These are phyloP conservation scores for Tolypocladium nubicola DNA, from an alignment of 2,329 filamentous ascomycete genomes.

Conservation along the genomic window DNA sequence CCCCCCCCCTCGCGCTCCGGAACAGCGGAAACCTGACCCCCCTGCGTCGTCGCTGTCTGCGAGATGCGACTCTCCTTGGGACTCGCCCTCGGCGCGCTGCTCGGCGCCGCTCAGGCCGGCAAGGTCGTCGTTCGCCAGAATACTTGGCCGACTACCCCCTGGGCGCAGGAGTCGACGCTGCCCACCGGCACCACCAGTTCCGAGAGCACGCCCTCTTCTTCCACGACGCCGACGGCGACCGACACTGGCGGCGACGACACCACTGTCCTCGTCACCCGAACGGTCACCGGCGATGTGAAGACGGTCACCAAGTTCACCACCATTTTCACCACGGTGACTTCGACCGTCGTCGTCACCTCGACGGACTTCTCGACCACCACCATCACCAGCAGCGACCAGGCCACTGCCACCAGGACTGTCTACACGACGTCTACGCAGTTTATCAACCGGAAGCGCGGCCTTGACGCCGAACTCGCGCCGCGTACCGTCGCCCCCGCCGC, in stretches of 20 bases:
- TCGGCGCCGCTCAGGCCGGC: slow-evolving; percentile 8
- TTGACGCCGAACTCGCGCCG: slow-evolving; percentile 13
- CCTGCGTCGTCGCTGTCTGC: not conserved
- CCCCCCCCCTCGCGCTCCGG: not conserved
- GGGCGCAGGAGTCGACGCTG: not conserved
- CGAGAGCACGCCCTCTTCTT: not conserved
- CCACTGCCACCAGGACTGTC: slow-evolving; percentile 23
- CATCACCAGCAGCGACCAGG: slow-evolving; percentile 22
- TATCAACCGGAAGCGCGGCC: slow-evolving; percentile 21
- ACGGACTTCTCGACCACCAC: slow-evolving; percentile 25
- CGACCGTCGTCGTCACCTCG: slow-evolving; percentile 22
- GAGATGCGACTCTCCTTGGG: slow-evolving; percentile 12
- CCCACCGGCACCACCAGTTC: not conserved
- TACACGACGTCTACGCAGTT: slow-evolving; percentile 23
- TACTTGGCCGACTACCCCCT: not conserved
- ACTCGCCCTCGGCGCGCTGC: slow-evolving; percentile 11
- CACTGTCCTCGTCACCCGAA: slow-evolving; percentile 18
- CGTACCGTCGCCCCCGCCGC: slow-evolving; percentile 12
- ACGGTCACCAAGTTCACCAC: slow-evolving; percentile 20
- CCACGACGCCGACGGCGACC: not conserved
- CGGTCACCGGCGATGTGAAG: slow-evolving; percentile 15
- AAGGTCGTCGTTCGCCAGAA: slow-evolving; percentile 6
- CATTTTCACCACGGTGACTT: slow-evolving; percentile 15
- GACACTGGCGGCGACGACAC: slow-evolving; percentile 2
- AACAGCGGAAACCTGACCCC: not conserved